A percentile compares a stretch with the other conserved stretches of the same genome.
Conservation (phyloP, 345 rosid species). For the Camelina hispida region DNA sequence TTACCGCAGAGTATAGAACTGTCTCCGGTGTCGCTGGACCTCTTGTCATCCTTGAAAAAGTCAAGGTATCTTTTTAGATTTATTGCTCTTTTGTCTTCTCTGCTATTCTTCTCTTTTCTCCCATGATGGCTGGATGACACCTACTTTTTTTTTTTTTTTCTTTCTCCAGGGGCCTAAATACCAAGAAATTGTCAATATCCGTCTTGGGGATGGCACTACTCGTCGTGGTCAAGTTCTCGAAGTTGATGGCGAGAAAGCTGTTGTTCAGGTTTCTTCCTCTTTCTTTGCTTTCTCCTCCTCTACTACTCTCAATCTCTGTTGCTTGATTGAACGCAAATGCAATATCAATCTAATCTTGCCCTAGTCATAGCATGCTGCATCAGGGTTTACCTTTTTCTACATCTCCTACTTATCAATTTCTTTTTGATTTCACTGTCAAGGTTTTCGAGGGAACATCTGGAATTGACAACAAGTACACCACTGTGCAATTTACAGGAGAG, state of each 20-base stretch:
- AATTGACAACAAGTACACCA: slow-evolving; percentile 88
- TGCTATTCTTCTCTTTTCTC: slow-evolving; percentile 11
- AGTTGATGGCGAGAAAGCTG: slow-evolving; percentile 98
- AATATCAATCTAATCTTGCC: background rate
- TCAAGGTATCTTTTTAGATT: slow-evolving; percentile 55
- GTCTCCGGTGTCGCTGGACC: slow-evolving; percentile 97
- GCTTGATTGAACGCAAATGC: background rate
- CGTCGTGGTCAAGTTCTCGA: slow-evolving; percentile 96
- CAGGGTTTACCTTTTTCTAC: background rate
- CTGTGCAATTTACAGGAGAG: slow-evolving; percentile 97
- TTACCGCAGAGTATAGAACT: slow-evolving; percentile 78
- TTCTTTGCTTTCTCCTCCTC: slow-evolving; percentile 16
- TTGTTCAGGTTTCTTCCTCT: slow-evolving; percentile 69
- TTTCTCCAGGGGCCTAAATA: slow-evolving; percentile 78
- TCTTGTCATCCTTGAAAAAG: slow-evolving; percentile 90
- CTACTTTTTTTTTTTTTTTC: background rate
- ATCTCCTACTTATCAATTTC: background rate
- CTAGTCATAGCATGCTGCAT: background rate
- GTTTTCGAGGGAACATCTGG: slow-evolving; percentile 98
- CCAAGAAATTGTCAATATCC: slow-evolving; percentile 95
- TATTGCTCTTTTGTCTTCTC: background rate
- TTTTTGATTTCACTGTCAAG: slow-evolving; percentile 41
- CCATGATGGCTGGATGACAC: background rate
- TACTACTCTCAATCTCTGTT: background rate
- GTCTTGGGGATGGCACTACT: slow-evolving; percentile 83